phyloP scores from a whole-genome alignment of 192 early-diverging fungal species.

The Dispira simplex region DNA sequence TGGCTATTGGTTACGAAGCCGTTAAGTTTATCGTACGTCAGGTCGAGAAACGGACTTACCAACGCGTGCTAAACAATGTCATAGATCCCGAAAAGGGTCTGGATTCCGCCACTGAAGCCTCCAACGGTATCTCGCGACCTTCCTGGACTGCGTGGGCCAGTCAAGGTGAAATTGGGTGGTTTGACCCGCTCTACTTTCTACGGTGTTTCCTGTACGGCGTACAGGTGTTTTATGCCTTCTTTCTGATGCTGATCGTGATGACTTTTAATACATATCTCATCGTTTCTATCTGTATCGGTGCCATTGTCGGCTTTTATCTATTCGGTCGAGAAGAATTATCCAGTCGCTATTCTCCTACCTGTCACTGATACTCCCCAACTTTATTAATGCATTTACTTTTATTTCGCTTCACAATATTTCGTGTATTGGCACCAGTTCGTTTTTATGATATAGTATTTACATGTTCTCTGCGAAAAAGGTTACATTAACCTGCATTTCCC shows the following conservation, averaged over 20 bases:
- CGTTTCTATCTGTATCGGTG: neutral
- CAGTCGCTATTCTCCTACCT: neutral
- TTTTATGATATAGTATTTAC: too few species aligned
- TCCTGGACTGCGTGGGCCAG: neutral
- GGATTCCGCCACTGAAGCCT: neutral
- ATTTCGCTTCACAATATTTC: too few species aligned
- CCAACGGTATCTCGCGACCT: neutral
- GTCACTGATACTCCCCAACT: neutral
- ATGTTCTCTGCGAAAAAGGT: too few species aligned
- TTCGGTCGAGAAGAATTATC: constrained; percentile 1
- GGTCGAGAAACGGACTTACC: neutral
- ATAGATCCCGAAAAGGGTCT: neutral
- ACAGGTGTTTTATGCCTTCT: constrained; percentile 11
- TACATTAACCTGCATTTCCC: too few species aligned
- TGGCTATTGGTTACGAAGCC: neutral
- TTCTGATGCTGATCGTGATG: constrained; percentile 10
- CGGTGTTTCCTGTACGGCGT: constrained; percentile 11
- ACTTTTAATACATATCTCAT: constrained; percentile 7
- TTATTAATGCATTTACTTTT: too few species aligned
- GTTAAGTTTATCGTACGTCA: neutral
- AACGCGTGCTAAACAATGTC: neutral
- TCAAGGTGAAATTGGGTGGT: neutral
- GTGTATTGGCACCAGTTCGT: too few species aligned
- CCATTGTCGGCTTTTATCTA: constrained; percentile 8
- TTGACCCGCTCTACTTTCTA: constrained; percentile 7